Base-by-base conservation (phyloP, 352 stramenopile genomes). In the Phytophthora pistaciae region DNA sequence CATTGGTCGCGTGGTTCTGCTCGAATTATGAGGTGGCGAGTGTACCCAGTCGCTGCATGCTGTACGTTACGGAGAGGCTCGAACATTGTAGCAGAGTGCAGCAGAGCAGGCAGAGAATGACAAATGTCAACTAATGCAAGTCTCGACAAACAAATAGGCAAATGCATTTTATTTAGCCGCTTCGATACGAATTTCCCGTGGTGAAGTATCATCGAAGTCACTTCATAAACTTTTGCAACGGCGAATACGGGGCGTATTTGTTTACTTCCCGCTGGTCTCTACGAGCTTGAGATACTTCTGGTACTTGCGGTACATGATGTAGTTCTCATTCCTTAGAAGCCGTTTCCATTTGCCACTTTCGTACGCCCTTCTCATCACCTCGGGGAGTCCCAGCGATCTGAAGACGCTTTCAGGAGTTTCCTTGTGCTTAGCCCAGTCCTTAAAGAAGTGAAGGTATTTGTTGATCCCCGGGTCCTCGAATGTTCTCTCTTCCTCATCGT, bases 301-400 rank as follows among this genome's bases (percentile, higher is more conserved):
- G 48, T 54, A 54, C n/a, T 54, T 54, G 48, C n/a, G 48, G n/a
- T 54, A 16, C 7, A 54, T 54, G n/a, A 27, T 54, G 48, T 54
- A 54, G n/a, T 54, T 20, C 20, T 27, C 9, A 10, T 27, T 54
- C 3, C 16, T 16, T 16, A 54, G 10, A 7, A 54, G 13, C 2
- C 46, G n/a, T 54, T 27, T 54, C 46, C 46, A 54, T 20, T 54
- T 54, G n/a, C 48, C 48, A 10, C 48, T 54, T 18, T 27, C 29
- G 48, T 31, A 31, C 48, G n/a, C 48, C 20, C 6, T 54, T 20
- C 21, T 18, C n/a, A 31, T 54, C 6, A 29, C 14, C 48, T 54
- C 20, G 5, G n/a, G 48, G 27, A 27, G 21, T 11, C 11, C n/a
- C 29, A 31, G 27, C 5, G 14, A 54, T 20, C 8, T 23, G 48